Evolutionary conservation across 441 rosid genomes (phyloP).

Genomic region (Mallotus repandus): DNA sequence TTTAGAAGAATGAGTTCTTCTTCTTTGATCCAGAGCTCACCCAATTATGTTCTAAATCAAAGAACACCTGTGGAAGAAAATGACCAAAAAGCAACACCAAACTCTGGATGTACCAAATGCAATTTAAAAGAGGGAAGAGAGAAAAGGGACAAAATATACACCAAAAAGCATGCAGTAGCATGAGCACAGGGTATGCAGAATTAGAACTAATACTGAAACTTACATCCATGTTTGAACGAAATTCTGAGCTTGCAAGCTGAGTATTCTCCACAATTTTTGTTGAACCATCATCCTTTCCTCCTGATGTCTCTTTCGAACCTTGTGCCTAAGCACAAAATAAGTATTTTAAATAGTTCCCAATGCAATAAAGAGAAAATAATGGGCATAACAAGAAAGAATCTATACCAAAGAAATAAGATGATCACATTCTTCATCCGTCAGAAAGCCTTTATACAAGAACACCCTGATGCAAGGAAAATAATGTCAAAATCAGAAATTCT

Average conservation of each 20-base stretch:
- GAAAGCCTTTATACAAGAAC: conserved; percentile 65
- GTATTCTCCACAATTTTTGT: conserved; percentile 28
- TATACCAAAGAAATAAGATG: conserved; percentile 67
- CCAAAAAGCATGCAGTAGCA: background rate
- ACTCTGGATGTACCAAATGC: background rate
- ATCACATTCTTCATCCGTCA: conserved; percentile 76
- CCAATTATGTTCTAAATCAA: background rate
- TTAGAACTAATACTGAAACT: conserved; percentile 25
- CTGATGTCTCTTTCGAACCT: conserved; percentile 25
- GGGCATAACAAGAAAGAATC: conserved; percentile 3
- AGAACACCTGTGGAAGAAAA: background rate
- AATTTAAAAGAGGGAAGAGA: background rate
- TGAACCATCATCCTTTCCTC: conserved; percentile 27
- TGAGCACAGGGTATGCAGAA: background rate
- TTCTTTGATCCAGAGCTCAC: conserved; percentile 4
- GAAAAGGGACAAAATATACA: background rate
- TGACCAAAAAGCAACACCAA: background rate
- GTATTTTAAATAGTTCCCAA: conserved; percentile 8
- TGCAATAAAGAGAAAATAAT: background rate
- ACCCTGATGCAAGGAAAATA: conserved; percentile 50
- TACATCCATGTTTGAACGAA: conserved; percentile 39
- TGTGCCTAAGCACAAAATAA: conserved; percentile 39
- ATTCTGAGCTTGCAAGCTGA: conserved; percentile 37
- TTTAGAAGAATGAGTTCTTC: conserved; percentile 8
- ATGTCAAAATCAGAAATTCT: conserved; percentile 33